phyloP scores from a whole-genome alignment of 306 rosid genomes.

The Argentina anserina region DNA sequence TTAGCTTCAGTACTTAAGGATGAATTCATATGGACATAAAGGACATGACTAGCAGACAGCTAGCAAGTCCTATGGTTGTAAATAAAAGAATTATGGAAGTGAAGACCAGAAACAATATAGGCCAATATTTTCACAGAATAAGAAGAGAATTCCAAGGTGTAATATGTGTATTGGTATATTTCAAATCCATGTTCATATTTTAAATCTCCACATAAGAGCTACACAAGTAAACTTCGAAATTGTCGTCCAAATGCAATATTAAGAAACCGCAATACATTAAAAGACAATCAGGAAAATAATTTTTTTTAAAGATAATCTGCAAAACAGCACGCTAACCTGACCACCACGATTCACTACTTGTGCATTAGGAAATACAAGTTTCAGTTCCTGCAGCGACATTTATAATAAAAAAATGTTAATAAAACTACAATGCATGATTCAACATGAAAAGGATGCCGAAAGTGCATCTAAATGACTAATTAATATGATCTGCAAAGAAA shows the following conservation, averaged over 20 bases:
- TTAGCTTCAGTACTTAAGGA: background rate
- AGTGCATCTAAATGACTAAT: background rate
- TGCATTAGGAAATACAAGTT: constrained; percentile 81
- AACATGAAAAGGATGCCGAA: background rate
- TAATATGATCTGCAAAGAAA: background rate
- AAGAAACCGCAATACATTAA: background rate
- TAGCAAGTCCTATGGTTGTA: background rate
- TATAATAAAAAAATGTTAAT: constrained; percentile 6
- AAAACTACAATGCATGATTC: background rate
- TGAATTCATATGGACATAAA: background rate
- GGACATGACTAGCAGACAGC: background rate
- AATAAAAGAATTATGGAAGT: background rate
- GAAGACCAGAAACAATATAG: background rate
- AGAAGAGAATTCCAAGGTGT: background rate
- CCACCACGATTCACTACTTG: constrained; percentile 91
- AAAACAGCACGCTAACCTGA: constrained; percentile 51
- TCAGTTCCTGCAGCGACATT: constrained; percentile 57
- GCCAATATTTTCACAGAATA: background rate
- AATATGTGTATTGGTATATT: background rate
- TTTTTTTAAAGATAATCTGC: background rate
- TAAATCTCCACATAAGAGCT: background rate
- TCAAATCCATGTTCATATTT: background rate
- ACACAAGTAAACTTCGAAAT: background rate
- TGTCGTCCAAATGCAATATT: background rate
- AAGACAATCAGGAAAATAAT: background rate